These are phyloP conservation scores for Barnettozyma hawaiiensis DNA, from an alignment of 1,139 yeast genomes.

Conservation along the genomic window DNA sequence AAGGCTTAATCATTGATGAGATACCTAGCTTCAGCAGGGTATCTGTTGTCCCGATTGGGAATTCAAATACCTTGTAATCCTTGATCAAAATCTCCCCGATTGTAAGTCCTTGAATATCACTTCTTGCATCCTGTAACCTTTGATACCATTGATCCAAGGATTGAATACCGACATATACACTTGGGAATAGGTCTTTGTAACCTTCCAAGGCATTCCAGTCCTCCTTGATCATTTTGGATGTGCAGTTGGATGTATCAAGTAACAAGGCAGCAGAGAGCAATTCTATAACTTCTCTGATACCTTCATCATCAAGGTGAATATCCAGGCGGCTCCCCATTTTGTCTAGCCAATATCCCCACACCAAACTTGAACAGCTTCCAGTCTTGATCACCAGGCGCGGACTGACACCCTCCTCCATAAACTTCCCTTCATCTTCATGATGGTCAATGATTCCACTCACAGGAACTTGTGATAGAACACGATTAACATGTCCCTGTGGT, in stretches of 20 bases:
- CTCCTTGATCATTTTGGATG: slow-evolving; percentile 48
- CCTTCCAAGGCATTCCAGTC: slow-evolving; percentile 44
- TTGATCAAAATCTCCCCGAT: slow-evolving; percentile 61
- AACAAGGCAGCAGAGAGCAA: slow-evolving; percentile 63
- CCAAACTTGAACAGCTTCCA: slow-evolving; percentile 79
- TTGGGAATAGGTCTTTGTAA: slow-evolving; percentile 29
- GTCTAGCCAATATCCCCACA: slow-evolving; percentile 55
- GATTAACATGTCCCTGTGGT: slow-evolving; percentile 47
- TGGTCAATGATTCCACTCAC: slow-evolving; percentile 73
- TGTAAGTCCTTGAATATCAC: slow-evolving; percentile 55
- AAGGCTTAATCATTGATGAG: slow-evolving; percentile 64
- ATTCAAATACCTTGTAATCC: slow-evolving; percentile 75
- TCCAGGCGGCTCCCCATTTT: slow-evolving; percentile 8
- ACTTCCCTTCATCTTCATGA: slow-evolving; percentile 66
- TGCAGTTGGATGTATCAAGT: slow-evolving; percentile 65
- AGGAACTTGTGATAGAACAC: slow-evolving; percentile 15
- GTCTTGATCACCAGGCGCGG: slow-evolving; percentile 59
- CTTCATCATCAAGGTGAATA: slow-evolving; percentile 23
- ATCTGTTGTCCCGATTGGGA: slow-evolving; percentile 30
- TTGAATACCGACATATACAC: background rate
- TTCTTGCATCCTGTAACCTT: slow-evolving; percentile 49
- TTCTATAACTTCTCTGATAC: slow-evolving; percentile 34
- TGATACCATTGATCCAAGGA: slow-evolving; percentile 29
- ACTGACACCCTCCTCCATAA: slow-evolving; percentile 33
- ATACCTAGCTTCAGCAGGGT: slow-evolving; percentile 50